Conservation (phyloP, 2,329 filamentous ascomycete genomes). For the Trematosphaeria pertusa region DNA sequence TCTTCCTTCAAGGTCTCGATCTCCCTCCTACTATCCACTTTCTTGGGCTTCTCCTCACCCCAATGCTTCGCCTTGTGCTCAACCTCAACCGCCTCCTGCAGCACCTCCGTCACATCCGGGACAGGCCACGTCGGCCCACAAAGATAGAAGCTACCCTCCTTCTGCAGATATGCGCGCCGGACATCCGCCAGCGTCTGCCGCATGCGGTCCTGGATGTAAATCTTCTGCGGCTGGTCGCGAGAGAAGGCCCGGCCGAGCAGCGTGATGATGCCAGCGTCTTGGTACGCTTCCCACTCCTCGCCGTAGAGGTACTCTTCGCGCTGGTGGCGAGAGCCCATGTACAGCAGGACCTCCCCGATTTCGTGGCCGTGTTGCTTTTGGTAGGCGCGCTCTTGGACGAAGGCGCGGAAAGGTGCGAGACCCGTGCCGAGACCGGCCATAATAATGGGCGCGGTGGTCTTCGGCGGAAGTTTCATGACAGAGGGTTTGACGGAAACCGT, state of each 20-base stretch:
- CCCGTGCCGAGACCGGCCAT: conserved; percentile 99
- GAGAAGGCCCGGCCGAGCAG: conserved; percentile 93
- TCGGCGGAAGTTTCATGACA: conserved; percentile 96
- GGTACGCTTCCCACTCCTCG: conserved; percentile 98
- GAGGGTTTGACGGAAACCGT: conserved; percentile 97
- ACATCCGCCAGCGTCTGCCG: conserved; percentile 84
- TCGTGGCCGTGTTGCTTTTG: conserved; percentile 97
- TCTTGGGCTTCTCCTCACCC: conserved; percentile 64
- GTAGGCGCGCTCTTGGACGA: conserved; percentile 97
- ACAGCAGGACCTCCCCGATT: conserved; percentile 90
- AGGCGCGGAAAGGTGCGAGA: conserved; percentile 97
- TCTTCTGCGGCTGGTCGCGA: conserved; percentile 96
- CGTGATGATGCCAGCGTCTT: conserved; percentile 93
- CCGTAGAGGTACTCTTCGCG: conserved; percentile 98
- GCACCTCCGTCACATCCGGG: conserved; percentile 90
- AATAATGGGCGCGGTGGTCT: conserved; percentile 90
- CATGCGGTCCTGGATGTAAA: conserved; percentile 99
- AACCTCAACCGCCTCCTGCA: conserved; percentile 86
- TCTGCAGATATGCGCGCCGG: conserved; percentile 81
- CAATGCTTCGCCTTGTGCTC: conserved; percentile 69
- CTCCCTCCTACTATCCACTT: conserved; percentile 85
- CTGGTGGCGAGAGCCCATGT: conserved; percentile 96
- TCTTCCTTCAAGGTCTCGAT: conserved; percentile 98
- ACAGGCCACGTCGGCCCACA: conserved; percentile 99
- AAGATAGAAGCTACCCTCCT: conserved; percentile 94